Base-by-base conservation (phyloP, 768 basidiomycete species). In the Arthromyces matolae region DNA sequence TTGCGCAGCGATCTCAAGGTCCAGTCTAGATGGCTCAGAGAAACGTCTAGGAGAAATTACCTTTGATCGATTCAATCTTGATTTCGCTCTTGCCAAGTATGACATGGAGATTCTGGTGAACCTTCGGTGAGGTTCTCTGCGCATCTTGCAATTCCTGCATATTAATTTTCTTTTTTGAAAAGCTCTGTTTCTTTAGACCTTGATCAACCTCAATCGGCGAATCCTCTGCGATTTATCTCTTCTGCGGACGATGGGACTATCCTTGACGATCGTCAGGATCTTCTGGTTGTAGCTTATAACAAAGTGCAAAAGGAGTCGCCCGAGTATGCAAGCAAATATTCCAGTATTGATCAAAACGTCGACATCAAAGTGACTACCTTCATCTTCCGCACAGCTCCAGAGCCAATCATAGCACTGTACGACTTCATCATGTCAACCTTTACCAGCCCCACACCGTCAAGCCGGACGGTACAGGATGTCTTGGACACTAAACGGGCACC, bases 391-490 rank as follows among this genome's bases (percentile, higher is more conserved):
- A 83, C 87, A 3, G 86, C 88, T 7, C 93, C 96, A 0, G 91
- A 93, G 60, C 93, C 95, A 10, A 84, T 97, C 34, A 71, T 99
- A 29, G 77, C 86, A 2, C 67, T 97, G 18, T 98, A 97, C 66
- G 93, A 98, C 68, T 97, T 95, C 70, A 81, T 99, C 65, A 94
- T 99, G 86, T 86, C 89, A 3, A 97, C 96, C 0, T 99, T 99
- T 65, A 40, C 45, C 9, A 47, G 36, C 19, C 32, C 38, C 9
- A 28, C 28, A 25, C 42, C 35, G 35, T 22, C 28, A 29, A 31
- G 13, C 14, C 29, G 18, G 35, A 22, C 22, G 9, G 23, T 1
- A 16, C 41, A 45, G 23, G 37, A 39, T n/a, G 42, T 37, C 24
- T 45, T 34, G 33, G 22, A 36, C 9, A 24, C 12, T 4, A 25